Percentiles rank a stretch among this genome's conserved stretches.
Evolutionary conservation across 176 grass and related monocot genomes (phyloP).

Genomic region (Oryza glaberrima): DNA sequence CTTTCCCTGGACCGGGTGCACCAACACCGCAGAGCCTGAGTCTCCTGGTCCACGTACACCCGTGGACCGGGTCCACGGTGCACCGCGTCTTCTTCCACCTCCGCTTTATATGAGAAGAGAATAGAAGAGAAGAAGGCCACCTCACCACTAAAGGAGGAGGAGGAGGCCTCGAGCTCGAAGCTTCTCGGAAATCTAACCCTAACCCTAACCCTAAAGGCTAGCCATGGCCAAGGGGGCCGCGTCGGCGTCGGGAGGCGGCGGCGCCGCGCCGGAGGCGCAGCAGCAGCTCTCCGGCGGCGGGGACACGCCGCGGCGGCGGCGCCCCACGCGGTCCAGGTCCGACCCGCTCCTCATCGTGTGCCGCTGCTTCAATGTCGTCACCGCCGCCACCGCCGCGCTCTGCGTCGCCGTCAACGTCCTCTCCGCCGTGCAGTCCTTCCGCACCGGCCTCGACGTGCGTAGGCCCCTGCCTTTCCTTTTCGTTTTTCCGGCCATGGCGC

Average conservation of each 20-base stretch:
- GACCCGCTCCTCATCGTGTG: slow-evolving; percentile 88
- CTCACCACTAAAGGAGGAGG: neutral
- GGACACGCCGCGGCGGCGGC: slow-evolving; percentile 21
- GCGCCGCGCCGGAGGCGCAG: neutral
- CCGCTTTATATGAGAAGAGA: slow-evolving; percentile 16
- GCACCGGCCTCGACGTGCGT: slow-evolving; percentile 65
- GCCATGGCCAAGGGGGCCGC: slow-evolving; percentile 44
- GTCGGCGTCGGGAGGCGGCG: neutral
- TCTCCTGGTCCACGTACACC: neutral
- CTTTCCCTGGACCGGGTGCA: neutral
- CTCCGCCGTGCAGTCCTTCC: slow-evolving; percentile 76
- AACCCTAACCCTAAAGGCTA: neutral
- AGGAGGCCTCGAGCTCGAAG: neutral
- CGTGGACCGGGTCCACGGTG: neutral
- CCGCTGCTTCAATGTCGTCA: slow-evolving; percentile 86
- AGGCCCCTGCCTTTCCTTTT: neutral
- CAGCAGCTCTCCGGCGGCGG: slow-evolving; percentile 1
- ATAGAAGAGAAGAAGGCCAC: too few relatives aligned
- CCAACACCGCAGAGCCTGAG: neutral
- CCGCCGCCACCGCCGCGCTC: slow-evolving; percentile 65
- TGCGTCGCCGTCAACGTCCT: slow-evolving; percentile 85
- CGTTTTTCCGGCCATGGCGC: neutral
- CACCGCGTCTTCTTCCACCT: neutral
- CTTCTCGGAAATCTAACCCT: slow-evolving; percentile 8
- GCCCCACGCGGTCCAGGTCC: slow-evolving; percentile 2